A percentile compares a stretch with the other conserved stretches of the same genome.
Conservation (phyloP, 2,329 filamentous ascomycete species). For the Intubia oerlemansii region DNA sequence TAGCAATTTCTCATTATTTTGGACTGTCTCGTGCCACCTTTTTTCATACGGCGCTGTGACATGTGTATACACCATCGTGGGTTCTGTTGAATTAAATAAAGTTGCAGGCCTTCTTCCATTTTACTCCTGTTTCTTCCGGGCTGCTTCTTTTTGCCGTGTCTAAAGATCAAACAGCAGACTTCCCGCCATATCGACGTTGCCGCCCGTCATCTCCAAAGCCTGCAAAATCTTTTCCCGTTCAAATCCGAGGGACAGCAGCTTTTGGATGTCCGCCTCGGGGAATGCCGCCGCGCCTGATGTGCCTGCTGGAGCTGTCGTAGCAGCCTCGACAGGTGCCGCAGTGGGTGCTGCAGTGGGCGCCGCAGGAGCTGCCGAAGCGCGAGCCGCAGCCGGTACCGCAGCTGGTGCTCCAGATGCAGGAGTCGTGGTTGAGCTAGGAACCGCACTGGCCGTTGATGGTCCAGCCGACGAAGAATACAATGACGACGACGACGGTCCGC, state of each 20-base stretch:
- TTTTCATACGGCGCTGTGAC: too few species aligned
- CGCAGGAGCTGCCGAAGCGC: not conserved
- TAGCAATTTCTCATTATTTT: too few species aligned
- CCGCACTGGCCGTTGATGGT: too few species aligned
- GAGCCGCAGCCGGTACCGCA: not conserved
- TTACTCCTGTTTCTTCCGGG: too few species aligned
- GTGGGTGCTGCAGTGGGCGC: conserved; percentile 8
- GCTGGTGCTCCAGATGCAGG: not conserved
- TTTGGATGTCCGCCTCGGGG: conserved; percentile 48
- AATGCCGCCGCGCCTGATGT: conserved; percentile 14
- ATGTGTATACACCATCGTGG: too few species aligned
- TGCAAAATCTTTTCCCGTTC: conserved; percentile 54
- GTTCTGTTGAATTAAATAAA: too few species aligned
- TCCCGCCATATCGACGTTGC: conserved; percentile 77
- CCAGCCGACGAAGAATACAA: too few species aligned
- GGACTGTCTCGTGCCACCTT: too few species aligned
- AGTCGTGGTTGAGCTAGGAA: too few species aligned
- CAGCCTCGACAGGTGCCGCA: conserved; percentile 9
- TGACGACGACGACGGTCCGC: too few species aligned
- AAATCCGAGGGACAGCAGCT: conserved; percentile 60
- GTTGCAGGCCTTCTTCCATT: too few species aligned
- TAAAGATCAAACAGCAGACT: conserved; percentile 51
- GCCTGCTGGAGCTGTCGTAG: conserved; percentile 10
- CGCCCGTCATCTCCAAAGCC: conserved; percentile 62
- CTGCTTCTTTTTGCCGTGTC: too few species aligned